Evolutionary conservation across 2,329 filamentous ascomycete genomes (phyloP).

Genomic region (Trichoderma atroviride): DNA sequence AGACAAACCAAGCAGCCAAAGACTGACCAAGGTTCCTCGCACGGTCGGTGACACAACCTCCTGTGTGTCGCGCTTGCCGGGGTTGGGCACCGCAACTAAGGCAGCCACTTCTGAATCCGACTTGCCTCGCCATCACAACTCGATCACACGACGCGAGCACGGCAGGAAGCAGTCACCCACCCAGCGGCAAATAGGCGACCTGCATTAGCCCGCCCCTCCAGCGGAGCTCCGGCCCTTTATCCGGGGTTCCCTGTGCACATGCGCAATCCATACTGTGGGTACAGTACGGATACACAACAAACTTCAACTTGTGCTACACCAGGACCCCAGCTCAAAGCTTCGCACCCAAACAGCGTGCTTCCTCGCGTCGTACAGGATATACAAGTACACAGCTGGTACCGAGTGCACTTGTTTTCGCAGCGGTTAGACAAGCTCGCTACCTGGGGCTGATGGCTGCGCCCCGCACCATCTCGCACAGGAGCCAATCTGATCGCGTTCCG

Average conservation of each 20-base stretch:
- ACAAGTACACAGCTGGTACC: background rate
- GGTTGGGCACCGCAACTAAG: background rate
- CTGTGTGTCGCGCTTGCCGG: background rate
- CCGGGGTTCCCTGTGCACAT: background rate
- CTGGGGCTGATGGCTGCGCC: background rate
- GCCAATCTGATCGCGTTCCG: slow-evolving; percentile 18
- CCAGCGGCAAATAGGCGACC: slow-evolving; percentile 13
- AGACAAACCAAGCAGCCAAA: background rate
- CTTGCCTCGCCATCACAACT: background rate
- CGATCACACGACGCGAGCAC: slow-evolving; percentile 4
- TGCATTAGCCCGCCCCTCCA: slow-evolving; percentile 21
- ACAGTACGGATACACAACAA: no score
- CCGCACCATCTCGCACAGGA: background rate
- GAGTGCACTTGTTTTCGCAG: background rate
- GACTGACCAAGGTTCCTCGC: background rate
- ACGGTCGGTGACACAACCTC: background rate
- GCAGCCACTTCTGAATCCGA: background rate
- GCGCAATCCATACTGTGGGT: background rate
- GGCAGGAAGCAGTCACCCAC: background rate
- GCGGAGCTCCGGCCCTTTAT: background rate
- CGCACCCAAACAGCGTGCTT: background rate
- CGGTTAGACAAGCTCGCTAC: background rate
- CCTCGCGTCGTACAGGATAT: background rate
- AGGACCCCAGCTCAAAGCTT: background rate
- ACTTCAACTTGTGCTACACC: background rate